A percentile compares a stretch with the other conserved stretches of the same genome.
phyloP scores from a whole-genome alignment of 2,329 filamentous ascomycete genomes.

The Zymoseptoria tritici region DNA sequence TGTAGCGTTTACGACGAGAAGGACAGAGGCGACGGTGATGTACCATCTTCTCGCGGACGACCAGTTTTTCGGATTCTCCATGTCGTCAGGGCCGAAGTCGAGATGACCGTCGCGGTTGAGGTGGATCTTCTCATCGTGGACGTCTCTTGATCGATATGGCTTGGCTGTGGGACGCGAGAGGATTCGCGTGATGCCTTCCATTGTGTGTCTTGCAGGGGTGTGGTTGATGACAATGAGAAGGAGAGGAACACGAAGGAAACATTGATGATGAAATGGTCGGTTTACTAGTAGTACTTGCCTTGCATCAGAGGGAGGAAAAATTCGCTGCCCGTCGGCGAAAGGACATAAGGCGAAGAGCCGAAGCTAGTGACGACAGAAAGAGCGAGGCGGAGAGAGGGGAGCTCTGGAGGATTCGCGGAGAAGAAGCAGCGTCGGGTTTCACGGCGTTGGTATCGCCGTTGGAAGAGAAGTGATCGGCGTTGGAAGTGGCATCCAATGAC shows the following conservation, averaged over 20 bases:
- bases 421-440: no score
- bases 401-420: no score
- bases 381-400: no score
- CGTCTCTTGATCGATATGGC: conserved; percentile 1
- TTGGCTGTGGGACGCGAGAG: conserved; percentile 4
- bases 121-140: conserved; percentile 7
- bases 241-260: not conserved
- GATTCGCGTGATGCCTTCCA: conserved; percentile 2
- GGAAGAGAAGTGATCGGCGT: no score
- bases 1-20: conserved; percentile 48
- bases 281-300: no score
- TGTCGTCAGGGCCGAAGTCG: conserved; percentile 43
- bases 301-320: no score
- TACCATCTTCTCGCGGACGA: conserved; percentile 32
- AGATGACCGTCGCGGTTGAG: conserved; percentile 44
- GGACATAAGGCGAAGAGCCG: no score
- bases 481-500: no score
- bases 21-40: conserved; percentile 37
- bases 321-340: no score
- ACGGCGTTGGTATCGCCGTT: no score
- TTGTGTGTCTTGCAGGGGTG: not conserved
- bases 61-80: conserved; percentile 44
- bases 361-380: no score
- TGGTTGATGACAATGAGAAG: not conserved
- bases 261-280: not conserved